Base-by-base conservation (phyloP, 805 yeast genomes). In the Lachancea lanzarotensis region DNA sequence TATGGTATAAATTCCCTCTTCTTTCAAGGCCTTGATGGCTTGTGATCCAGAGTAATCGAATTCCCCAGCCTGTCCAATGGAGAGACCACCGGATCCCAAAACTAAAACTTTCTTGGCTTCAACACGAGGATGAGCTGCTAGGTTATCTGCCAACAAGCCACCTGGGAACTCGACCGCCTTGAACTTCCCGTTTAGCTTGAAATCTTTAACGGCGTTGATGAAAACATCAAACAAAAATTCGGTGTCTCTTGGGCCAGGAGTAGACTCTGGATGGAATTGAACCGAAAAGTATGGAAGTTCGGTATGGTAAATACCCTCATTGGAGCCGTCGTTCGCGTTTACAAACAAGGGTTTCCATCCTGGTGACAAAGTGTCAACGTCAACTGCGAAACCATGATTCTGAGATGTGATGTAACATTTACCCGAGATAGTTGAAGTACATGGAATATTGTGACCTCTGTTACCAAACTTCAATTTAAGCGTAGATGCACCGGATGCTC, bases 51-150 rank as follows among this genome's bases (percentile, higher is more conserved):
- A 89, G 72, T 93, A 93, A 68, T 93, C 98, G 62, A 93, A 93
- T 71, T 93, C 98, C 69, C 98, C 98, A 52, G 98, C 98, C 74
- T 93, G 98, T 54, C 98, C 98, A 65, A 93, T 93, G 45, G 96
- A 86, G 59, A 93, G 75, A 66, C 98, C 98, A 74, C 98, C 98
- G 42, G 97, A 90, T 60, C 98, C 98, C 60, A 93, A 78, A 47
- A 89, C 91, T 54, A 89, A 78, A 27, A 89, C 96, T 71, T 93
- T 93, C 76, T 89, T 88, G 57, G 83, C 95, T 46, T 83, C 74
- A 34, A 81, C 84, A 58, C 78, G 78, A 59, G 96, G 96, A 59
- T 81, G 81, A 35, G 79, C 79, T 33, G 81, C 81, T 54, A 75
- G 66, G 71, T 87, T 88, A 42, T 85, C 96, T 45, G 72, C 87